Evolutionary conservation across 2,329 filamentous ascomycete species (phyloP), one percentile per base, ranked within the genome.

Genomic region (Diaporthe aspalathi): DNA sequence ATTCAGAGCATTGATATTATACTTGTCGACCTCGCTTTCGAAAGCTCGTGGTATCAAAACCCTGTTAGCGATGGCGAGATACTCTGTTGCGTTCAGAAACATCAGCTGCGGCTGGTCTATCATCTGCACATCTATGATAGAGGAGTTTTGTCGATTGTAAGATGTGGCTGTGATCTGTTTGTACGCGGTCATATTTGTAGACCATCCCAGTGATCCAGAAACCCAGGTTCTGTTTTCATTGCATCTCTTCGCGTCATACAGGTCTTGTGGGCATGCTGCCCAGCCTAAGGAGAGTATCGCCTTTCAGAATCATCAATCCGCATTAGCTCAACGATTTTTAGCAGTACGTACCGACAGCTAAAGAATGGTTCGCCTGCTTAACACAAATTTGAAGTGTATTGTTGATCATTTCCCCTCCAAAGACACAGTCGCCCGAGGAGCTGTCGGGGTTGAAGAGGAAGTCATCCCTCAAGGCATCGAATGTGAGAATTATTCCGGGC

Each of bases 81-180:
- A 62, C 22, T 47, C 57, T 17, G 24, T 62, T 3, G 40, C 57
- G 57, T 62, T 62, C 5, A 62, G 40, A 16, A 47, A 29, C 24
- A 47, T 45, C 16, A 1, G 57, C 43, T 32, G 6, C 14, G 57
- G 57, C 40, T 62, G 11, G 11, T 24, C 22, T 29, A 5, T 62
- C 24, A 47, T 29, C 17, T 62, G 57, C 24, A 45, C 57, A 24
- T 62, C 57, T 62, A 47, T 62, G 40, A 62, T 62, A 7, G 57
- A 62, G 1, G 57, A 62, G 4, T 62, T 62, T 22, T 62, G 57
- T 8, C 57, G 57, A 62, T 62, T 40, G n/a, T 62, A 62, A 0
- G 57, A 45, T 17, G 40, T 47, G 7, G 57, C 32, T 17, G 57
- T 62, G 57, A 62, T 47, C 22, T 47, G 57, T 17, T 62, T 62